Percentiles rank a stretch among this genome's conserved stretches.
Evolutionary conservation across 345 rosid genomes (phyloP).

Genomic region (Linum tenue): DNA sequence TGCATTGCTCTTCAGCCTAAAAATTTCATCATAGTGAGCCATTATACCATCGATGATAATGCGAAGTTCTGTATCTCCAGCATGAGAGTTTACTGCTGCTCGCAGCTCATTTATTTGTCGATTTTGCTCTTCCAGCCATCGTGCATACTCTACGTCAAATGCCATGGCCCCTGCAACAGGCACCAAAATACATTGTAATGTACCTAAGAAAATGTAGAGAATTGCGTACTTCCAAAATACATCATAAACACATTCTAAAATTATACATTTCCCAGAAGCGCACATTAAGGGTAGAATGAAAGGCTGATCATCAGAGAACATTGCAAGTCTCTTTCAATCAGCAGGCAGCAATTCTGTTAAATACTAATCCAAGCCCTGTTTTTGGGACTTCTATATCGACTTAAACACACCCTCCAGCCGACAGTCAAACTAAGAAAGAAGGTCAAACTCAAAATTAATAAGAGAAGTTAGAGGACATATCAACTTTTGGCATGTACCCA

Average conservation of each 20-base stretch:
- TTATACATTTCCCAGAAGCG: too few species aligned
- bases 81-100: slow-evolving; percentile 87
- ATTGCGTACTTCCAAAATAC: background rate
- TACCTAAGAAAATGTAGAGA: background rate
- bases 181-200: background rate
- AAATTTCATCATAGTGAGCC: slow-evolving; percentile 90
- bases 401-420: too few species aligned
- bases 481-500: too few species aligned
- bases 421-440: too few species aligned
- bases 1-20: slow-evolving; percentile 87
- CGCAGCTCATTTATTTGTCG: slow-evolving; percentile 82
- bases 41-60: slow-evolving; percentile 69
- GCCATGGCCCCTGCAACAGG: slow-evolving; percentile 82
- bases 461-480: too few species aligned
- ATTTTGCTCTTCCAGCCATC: slow-evolving; percentile 93
- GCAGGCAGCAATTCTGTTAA: too few species aligned
- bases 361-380: too few species aligned
- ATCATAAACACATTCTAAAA: background rate
- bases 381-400: too few species aligned
- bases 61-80: slow-evolving; percentile 90
- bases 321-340: too few species aligned
- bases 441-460: too few species aligned
- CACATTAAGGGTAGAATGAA: too few species aligned
- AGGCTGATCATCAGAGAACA: too few species aligned
- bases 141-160: slow-evolving; percentile 83